Conservation (phyloP, 2,329 filamentous ascomycete genomes). For the Penicillium psychrosexuale region DNA sequence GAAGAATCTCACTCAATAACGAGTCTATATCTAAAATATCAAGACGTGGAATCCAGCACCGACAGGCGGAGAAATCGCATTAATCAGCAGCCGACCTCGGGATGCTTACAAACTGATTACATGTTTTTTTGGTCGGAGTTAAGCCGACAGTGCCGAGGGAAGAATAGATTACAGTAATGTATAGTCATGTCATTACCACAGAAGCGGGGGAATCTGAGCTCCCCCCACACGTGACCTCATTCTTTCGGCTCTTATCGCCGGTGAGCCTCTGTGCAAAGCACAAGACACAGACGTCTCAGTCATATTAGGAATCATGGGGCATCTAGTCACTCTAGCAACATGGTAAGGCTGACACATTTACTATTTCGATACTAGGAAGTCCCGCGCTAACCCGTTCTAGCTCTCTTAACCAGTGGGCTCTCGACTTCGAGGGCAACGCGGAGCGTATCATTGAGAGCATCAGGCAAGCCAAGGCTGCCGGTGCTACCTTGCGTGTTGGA, state of each 20-base stretch:
- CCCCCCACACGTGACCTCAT: conserved; percentile 23
- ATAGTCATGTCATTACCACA: conserved; percentile 4
- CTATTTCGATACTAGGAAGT: not conserved
- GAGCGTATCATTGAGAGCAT: conserved; percentile 64
- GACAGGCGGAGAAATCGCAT: conserved; percentile 2
- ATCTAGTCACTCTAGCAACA: conserved; percentile 45
- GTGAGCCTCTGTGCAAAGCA: not conserved
- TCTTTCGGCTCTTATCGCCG: conserved; percentile 9
- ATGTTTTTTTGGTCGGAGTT: conserved; percentile 14
- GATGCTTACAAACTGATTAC: conserved; percentile 5
- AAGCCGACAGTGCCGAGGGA: not conserved
- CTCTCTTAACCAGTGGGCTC: conserved; percentile 49
- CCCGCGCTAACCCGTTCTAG: conserved; percentile 17
- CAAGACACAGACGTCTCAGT: not conserved
- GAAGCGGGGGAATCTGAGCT: conserved; percentile 14
- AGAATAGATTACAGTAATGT: not conserved
- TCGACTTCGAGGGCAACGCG: conserved; percentile 64
- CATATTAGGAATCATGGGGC: conserved; percentile 31
- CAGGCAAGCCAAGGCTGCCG: conserved; percentile 55
- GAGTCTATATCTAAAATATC: not conserved
- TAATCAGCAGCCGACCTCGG: conserved; percentile 19
- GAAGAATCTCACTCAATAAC: not conserved
- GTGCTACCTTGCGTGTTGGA: conserved; percentile 61
- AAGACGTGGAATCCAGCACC: not conserved
- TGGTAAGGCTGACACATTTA: conserved; percentile 23